Evolutionary conservation across 371 early-diverging fungal species (phyloP).

Genomic region (Haplosporangium sp.): DNA sequence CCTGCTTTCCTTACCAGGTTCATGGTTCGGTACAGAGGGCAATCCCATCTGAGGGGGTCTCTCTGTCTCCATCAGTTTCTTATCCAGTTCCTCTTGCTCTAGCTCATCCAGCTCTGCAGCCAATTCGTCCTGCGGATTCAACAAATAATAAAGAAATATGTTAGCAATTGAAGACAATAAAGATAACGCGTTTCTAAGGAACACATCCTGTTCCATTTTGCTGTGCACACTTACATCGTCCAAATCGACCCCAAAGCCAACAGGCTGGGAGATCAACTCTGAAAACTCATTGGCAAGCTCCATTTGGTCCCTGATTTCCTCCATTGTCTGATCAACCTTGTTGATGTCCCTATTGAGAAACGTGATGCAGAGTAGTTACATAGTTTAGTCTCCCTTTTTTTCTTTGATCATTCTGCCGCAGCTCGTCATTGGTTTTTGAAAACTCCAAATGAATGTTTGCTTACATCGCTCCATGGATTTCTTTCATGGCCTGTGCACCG

Average conservation of each 20-base stretch:
- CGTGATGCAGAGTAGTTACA: too few species aligned
- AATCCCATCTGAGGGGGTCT: constrained; percentile 68
- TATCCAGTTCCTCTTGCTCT: constrained; percentile 94
- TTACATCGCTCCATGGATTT: constrained; percentile 93
- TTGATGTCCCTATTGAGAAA: constrained; percentile 80
- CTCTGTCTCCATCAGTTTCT: constrained; percentile 83
- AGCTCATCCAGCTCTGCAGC: constrained; percentile 91
- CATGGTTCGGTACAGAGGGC: constrained; percentile 69
- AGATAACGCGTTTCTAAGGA: neutral
- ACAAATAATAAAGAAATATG: constrained; percentile 7
- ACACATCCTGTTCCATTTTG: neutral
- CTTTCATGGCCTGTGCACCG: constrained; percentile 95
- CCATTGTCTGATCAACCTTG: constrained; percentile 96
- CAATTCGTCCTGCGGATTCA: constrained; percentile 79
- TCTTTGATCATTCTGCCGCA: too few species aligned
- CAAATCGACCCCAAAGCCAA: constrained; percentile 84
- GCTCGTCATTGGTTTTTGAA: constrained; percentile 12
- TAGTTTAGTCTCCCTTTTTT: too few species aligned
- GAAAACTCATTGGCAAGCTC: constrained; percentile 95
- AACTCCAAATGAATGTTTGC: neutral
- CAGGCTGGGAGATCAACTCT: constrained; percentile 92
- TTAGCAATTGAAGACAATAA: neutral
- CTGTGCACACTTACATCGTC: constrained; percentile 75
- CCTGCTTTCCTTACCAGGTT: constrained; percentile 68
- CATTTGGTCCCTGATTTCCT: constrained; percentile 97